Evolutionary conservation across 2,329 filamentous ascomycete species (phyloP).

Genomic region (Zasmidium angulare): DNA sequence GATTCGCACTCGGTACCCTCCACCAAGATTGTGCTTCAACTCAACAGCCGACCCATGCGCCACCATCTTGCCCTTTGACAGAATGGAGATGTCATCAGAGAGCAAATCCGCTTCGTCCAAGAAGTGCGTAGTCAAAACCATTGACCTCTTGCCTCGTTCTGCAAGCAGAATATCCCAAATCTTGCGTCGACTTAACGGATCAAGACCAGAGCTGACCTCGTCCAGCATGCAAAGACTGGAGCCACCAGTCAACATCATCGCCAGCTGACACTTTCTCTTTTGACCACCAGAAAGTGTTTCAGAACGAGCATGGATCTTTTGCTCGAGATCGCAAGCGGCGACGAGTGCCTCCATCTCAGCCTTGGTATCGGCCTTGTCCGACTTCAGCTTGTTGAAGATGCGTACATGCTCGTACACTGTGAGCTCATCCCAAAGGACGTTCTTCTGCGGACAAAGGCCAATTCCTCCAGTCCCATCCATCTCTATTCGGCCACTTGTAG

Average conservation of each 20-base stretch:
- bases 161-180: slow-evolving; percentile 92
- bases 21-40: slow-evolving; percentile 77
- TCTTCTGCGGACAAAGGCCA: slow-evolving; percentile 86
- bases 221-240: slow-evolving; percentile 87
- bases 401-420: slow-evolving; percentile 79
- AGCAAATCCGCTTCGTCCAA: slow-evolving; percentile 89
- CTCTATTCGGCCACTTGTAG: slow-evolving; percentile 72
- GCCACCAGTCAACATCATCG: slow-evolving; percentile 92
- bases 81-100: slow-evolving; percentile 82
- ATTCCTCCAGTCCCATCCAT: slow-evolving; percentile 75
- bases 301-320: slow-evolving; percentile 70
- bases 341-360: slow-evolving; percentile 65
- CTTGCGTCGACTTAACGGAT: slow-evolving; percentile 81
- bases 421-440: slow-evolving; percentile 85
- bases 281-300: slow-evolving; percentile 86
- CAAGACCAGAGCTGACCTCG: slow-evolving; percentile 84
- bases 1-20: slow-evolving; percentile 80
- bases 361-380: slow-evolving; percentile 59
- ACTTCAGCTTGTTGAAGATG: slow-evolving; percentile 80
- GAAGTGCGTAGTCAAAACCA: slow-evolving; percentile 89
- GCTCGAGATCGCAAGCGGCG: slow-evolving; percentile 68
- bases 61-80: slow-evolving; percentile 80
- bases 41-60: slow-evolving; percentile 82
- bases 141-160: slow-evolving; percentile 77
- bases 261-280: slow-evolving; percentile 86